These are phyloP conservation scores for Starmerella apis DNA, from an alignment of 805 yeast species.

Conservation along the genomic window DNA sequence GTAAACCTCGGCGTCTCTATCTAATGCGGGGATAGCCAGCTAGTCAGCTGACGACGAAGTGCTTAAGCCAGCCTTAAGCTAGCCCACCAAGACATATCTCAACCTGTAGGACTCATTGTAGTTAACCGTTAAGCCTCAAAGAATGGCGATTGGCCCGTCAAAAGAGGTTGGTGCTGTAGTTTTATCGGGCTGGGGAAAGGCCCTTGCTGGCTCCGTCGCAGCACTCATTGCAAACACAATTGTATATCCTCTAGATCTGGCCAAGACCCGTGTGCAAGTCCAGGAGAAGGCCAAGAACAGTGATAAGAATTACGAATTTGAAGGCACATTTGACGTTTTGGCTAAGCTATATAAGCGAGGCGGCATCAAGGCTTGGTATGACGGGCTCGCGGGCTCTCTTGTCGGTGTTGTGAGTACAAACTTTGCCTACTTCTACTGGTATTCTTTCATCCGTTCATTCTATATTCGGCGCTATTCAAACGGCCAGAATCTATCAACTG, in stretches of 20 bases:
- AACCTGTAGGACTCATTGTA: too few species aligned
- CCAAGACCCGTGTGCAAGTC: conserved; percentile 67
- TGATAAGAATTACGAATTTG: conserved; percentile 33
- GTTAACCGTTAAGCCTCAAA: too few species aligned
- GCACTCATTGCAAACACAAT: conserved; percentile 67
- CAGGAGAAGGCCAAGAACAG: conserved; percentile 33
- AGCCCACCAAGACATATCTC: too few species aligned
- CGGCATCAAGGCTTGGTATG: conserved; percentile 62
- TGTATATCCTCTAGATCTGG: conserved; percentile 71
- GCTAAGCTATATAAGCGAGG: conserved; percentile 43
- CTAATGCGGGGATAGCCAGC: conserved; percentile 5
- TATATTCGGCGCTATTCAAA: conserved; percentile 38
- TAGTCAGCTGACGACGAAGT: conserved; percentile 2
- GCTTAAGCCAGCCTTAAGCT: too few species aligned
- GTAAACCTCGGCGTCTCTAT: too few species aligned
- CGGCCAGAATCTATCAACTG: conserved; percentile 37
- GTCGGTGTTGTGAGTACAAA: conserved; percentile 66
- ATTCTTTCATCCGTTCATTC: conserved; percentile 54
- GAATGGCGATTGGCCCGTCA: conserved; percentile 17
- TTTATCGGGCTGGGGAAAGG: conserved; percentile 59
- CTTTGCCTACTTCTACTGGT: conserved; percentile 82
- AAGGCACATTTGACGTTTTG: conserved; percentile 54
- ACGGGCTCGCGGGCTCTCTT: conserved; percentile 57
- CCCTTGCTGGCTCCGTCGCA: conserved; percentile 73
- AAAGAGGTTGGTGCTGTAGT: conserved; percentile 15